Base-by-base conservation (phyloP, 2,329 filamentous ascomycete genomes). In the Fonsecaea multimorphosa region DNA sequence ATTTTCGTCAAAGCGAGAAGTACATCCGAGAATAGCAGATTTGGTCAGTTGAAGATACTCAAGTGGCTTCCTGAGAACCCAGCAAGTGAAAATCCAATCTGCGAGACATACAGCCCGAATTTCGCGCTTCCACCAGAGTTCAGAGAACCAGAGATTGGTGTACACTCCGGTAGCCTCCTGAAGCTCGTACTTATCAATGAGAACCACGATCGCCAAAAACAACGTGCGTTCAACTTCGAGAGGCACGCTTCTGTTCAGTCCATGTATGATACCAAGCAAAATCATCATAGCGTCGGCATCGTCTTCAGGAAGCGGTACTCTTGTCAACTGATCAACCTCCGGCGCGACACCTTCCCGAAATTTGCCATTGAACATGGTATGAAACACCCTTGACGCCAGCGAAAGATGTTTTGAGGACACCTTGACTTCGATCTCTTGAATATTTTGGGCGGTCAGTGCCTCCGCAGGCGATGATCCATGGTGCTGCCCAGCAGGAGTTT, bases 131-230 rank as follows among this genome's bases (percentile, higher is more conserved):
- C 36, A 19, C 38, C 38, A 40, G 6, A 44, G 40, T 8, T 1
- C 12, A 6, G 40, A 4, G 29, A 64, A 64, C 55, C 61, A 64
- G 36, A 64, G 58, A 49, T 64, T 44, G 11, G 61, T 64, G 54
- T 24, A 64, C 19, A 59, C 55, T 32, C 58, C 54, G 7, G 40
- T 27, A 32, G 44, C 44, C 27, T 64, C 54, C 4, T 59, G 16
- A 14, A 64, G 29, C 55, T 40, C 31, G 32, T 57, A 58, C 46
- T 64, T 58, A 12, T 64, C 61, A n/a, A 64, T 53, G 6, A 64
- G 32, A 40, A 58, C 3, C 9, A 34, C 44, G 24, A 53, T 46
- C 8, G 58, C 4, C 1, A 58, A 19, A 24, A 64, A 24, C 8
- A 29, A 16, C 22, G 12, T 3, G 22, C 27, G 19, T 2, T n/a